Base-by-base conservation (phyloP, 2,329 filamentous ascomycete genomes). In the Epicoccum sorghinum region DNA sequence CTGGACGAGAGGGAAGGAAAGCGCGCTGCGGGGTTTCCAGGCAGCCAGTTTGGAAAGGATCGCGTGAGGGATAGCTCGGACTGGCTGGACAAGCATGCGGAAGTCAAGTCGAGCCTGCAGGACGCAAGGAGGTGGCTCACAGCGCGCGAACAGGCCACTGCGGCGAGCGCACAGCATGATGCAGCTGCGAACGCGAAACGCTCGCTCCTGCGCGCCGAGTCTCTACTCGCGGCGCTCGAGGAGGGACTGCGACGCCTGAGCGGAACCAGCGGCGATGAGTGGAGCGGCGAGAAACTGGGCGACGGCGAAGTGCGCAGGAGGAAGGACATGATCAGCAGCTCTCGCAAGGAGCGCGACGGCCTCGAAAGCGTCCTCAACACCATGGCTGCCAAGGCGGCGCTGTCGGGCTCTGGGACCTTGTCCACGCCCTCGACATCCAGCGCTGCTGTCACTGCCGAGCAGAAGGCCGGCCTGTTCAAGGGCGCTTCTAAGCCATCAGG, bases 41-140 rank as follows among this genome's bases (percentile, higher is more conserved):
- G 41, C 50, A 66, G 57, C 74, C 77, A 30, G 75, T 72, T 72
- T 41, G 70, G 68, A 24, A 69, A 67, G 42, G 72, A 75, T 68
- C 54, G 67, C 18, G 67, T 86, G 86, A 1, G 82, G 24, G 70
- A 73, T 39, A 62, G 62, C 35, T 59, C 83, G 3, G 86, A 88
- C 1, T 95, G 91, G 90, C 76, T 93, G 24, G 90, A 93, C 68
- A 80, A 90, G 50, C 87, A 92, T 68, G 78, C 84, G 24, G 88
- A 92, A 67, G 80, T 93, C 76, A 93, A 92, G 76, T 79, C 80
- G 13, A 82, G 84, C 59, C 80, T 95, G 27, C 87, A 90, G 67
- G 84, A 89, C 59, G 87, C 87, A 7, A 75, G 88, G 14, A 78
- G 86, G 57, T 83, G 82, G 69, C 76, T 91, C n/a, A 87, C 88